Percentiles rank a stretch among this genome's conserved stretches.
These are phyloP conservation scores for Cladosporium sp. DNA, from an alignment of 2,329 filamentous ascomycete genomes.

Conservation along the genomic window DNA sequence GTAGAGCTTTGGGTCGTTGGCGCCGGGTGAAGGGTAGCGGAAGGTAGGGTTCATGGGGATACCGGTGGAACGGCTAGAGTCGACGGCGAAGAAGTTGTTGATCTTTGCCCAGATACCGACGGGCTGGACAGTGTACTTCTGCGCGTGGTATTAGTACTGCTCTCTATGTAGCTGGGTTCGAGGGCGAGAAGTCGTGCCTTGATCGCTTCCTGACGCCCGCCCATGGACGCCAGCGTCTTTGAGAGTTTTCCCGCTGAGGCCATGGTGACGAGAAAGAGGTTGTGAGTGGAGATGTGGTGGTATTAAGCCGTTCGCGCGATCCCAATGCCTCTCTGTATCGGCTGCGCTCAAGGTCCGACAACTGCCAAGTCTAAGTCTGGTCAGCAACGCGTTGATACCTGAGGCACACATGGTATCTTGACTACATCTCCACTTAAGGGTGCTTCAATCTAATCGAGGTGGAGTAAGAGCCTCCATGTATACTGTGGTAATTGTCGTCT, in stretches of 20 bases:
- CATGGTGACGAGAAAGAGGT: constrained; percentile 9
- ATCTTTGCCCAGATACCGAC: constrained; percentile 83
- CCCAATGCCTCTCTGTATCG: constrained; percentile 16
- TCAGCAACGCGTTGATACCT: constrained; percentile 9
- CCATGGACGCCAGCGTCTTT: constrained; percentile 15
- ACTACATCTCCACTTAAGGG: constrained; percentile 1
- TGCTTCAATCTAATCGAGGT: no score
- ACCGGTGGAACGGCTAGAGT: constrained; percentile 85
- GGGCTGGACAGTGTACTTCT: constrained; percentile 98
- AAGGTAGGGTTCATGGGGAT: constrained; percentile 90
- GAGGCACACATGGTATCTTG: not conserved
- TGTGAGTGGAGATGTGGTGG: constrained; percentile 16
- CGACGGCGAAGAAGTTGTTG: constrained; percentile 75
- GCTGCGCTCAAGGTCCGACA: constrained; percentile 11
- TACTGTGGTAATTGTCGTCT: not conserved
- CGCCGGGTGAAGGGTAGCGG: constrained; percentile 81
- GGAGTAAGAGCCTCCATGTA: no score
- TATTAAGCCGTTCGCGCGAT: constrained; percentile 11
- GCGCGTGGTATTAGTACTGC: constrained; percentile 15
- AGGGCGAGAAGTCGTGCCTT: constrained; percentile 6
- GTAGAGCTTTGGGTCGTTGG: constrained; percentile 68
- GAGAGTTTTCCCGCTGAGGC: constrained; percentile 16
- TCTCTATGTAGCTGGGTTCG: not conserved
- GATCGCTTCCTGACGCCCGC: constrained; percentile 8
- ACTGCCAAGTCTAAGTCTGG: constrained; percentile 16